Base-by-base conservation (phyloP, 1,139 yeast genomes). In the Yamadazyma trypodendri region DNA sequence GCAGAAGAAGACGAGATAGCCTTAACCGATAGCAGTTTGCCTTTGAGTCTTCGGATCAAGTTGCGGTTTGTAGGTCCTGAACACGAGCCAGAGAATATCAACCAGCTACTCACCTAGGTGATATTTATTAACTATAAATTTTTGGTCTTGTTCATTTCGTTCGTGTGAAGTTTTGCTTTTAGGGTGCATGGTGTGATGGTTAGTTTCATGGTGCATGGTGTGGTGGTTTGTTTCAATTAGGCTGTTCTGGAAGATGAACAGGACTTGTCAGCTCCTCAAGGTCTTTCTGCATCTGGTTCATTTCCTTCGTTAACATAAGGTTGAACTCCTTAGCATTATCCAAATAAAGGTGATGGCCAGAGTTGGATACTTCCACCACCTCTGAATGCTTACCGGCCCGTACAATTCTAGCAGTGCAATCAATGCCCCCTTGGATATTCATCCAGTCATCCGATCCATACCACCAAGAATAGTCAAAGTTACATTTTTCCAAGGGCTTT, bases 401-500 rank as follows among this genome's bases (percentile, higher is more conserved):
- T 12, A 16, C 16, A 22, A 77, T 54, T 9, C 63, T 61, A 2
- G 62, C 54, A 11, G 72, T 58, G 32, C 75, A 66, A 17, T 58
- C 45, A 33, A 65, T 49, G 0, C 86, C 88, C 2, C 87, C 88
- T 17, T 59, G 50, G 20, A 58, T 55, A 52, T 82, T 84, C 87
- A 84, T 84, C 92, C 92, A 84, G 56, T 84, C 92, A 35, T 78
- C 77, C 41, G 75, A 75, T 1, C 94, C 94, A 48, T 84, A 84
- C 51, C 80, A 61, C 92, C 92, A 84, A 4, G 71, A 55, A 20
- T 81, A 63, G 37, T 79, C 73, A 50, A 82, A 78, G 7, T 63
- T 56, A 12, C 77, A 58, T 24, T 67, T 60, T 29, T 75, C 69
- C 6, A 81, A 56, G 6, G 76, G 72, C 27, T 75, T 44, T 11